Evolutionary conservation across 1,284 basidiomycete genomes (phyloP), one percentile per base, ranked within the genome.

Genomic region (Trichosporon asahii): DNA sequence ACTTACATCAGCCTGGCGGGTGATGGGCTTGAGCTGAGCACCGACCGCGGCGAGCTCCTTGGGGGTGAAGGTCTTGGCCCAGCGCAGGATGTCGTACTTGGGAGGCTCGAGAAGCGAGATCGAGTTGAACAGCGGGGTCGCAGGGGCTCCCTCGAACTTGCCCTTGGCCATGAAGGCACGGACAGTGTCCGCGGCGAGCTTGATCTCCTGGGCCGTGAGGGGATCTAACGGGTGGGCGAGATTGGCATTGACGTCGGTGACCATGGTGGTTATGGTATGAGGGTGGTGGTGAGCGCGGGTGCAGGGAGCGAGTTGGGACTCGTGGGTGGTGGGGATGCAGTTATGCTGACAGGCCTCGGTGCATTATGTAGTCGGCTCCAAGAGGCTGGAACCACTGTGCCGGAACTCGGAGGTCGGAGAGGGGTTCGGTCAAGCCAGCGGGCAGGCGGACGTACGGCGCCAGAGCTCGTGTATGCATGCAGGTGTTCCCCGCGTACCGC

Each of bases 161-260:
- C 74, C 71, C 66, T 73, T 76, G 53, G 70, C 70, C 44, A 80
- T 61, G 67, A 77, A 76, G 5, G 74, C 70, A 55, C 79, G 77
- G 68, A 83, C 76, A 37, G 80, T 76, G 18, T 71, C 73, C 67
- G 79, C 80, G 3, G 79, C 75, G n/a, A 68, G 37, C 11, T 65
- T 67, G 74, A 85, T 83, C 78, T 85, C 85, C 4, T 37, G 69
- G 9, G 77, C 68, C 15, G 79, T 77, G 60, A 85, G 78, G 23
- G 84, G 83, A 73, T 86, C 85, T 67, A 85, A 80, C 15, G 85
- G 85, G 75, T 86, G 85, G 21, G 76, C 76, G 69, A 44, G 44
- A 40, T 60, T 25, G 68, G 65, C 63, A 31, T 70, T 70, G 35
- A 66, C 66, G 29, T 55, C 27, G 64, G 64, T 21, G 35, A 68